These are phyloP conservation scores for Hericium erinaceus DNA, from an alignment of 768 basidiomycete genomes.

Conservation along the genomic window DNA sequence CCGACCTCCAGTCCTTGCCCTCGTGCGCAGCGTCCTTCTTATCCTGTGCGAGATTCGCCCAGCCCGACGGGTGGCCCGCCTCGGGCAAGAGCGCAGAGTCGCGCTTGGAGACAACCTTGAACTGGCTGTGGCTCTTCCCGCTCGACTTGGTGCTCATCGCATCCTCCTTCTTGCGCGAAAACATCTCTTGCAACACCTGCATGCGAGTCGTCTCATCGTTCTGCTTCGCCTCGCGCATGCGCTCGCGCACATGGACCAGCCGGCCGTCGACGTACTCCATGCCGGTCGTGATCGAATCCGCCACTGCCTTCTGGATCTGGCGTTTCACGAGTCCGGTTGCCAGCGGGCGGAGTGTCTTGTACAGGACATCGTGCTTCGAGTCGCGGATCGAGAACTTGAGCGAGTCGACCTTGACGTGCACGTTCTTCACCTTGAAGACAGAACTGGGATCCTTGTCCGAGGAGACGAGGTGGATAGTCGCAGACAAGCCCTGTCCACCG, in stretches of 20 bases:
- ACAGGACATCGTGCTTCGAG: constrained; percentile 81
- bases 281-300: constrained; percentile 65
- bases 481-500: constrained; percentile 74
- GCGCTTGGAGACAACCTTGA: constrained; percentile 75
- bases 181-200: constrained; percentile 57
- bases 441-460: constrained; percentile 57
- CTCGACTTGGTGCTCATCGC: constrained; percentile 27
- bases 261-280: constrained; percentile 86
- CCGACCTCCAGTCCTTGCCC: constrained; percentile 46
- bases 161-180: constrained; percentile 49
- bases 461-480: constrained; percentile 51
- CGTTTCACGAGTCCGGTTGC: constrained; percentile 79
- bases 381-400: constrained; percentile 90
- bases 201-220: constrained; percentile 26
- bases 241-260: constrained; percentile 77
- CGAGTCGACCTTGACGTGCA: constrained; percentile 74
- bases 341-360: constrained; percentile 75
- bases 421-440: constrained; percentile 64
- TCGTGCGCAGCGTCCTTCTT: constrained; percentile 31
- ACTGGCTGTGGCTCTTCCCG: constrained; percentile 44
- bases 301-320: constrained; percentile 52
- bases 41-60: constrained; percentile 51
- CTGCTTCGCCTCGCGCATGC: constrained; percentile 44
- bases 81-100: constrained; percentile 53
- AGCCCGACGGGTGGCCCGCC: constrained; percentile 59